A percentile compares a stretch with the other conserved stretches of the same genome.
Conservation (phyloP, 495 filamentous ascomycete species). For the Hypoxylon fragiforme region DNA sequence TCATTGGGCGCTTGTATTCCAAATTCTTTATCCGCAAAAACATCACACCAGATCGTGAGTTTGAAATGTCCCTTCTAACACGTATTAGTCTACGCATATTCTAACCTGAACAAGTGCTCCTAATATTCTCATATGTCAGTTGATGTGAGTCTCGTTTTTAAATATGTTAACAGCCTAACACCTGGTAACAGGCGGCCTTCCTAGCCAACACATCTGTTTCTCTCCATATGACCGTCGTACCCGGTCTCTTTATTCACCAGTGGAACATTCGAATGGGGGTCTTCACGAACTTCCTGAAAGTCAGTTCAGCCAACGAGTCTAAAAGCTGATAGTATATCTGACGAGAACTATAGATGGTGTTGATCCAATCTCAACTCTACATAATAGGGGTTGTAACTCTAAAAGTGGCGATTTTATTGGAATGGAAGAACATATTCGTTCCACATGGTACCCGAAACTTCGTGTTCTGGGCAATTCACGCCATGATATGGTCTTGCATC, state of each 20-base stretch:
- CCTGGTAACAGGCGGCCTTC: too few species aligned
- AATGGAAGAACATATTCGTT: conserved; percentile 35
- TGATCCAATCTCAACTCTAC: conserved; percentile 19
- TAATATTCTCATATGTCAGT: too few species aligned
- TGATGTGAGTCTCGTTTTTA: too few species aligned
- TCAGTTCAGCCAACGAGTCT: too few species aligned
- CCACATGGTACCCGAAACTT: conserved; percentile 14
- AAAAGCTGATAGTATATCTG: not conserved
- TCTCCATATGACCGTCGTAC: too few species aligned
- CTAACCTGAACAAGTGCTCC: too few species aligned
- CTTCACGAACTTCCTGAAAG: too few species aligned
- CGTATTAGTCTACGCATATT: too few species aligned
- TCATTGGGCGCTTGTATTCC: conserved; percentile 26
- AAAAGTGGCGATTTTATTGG: conserved; percentile 32
- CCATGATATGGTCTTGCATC: conserved; percentile 2
- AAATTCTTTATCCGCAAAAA: conserved; percentile 27
- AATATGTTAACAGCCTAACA: too few species aligned
- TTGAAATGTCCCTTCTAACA: conserved; percentile 19
- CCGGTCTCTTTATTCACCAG: too few species aligned
- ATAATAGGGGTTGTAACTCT: conserved; percentile 21
- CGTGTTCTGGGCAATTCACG: conserved; percentile 18
- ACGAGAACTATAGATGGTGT: conserved; percentile 6
- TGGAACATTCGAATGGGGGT: too few species aligned
- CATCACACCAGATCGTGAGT: conserved; percentile 12
- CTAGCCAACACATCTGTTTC: too few species aligned